phyloP scores from a whole-genome alignment of 1,284 basidiomycete species.

The Vanrija sp. region DNA sequence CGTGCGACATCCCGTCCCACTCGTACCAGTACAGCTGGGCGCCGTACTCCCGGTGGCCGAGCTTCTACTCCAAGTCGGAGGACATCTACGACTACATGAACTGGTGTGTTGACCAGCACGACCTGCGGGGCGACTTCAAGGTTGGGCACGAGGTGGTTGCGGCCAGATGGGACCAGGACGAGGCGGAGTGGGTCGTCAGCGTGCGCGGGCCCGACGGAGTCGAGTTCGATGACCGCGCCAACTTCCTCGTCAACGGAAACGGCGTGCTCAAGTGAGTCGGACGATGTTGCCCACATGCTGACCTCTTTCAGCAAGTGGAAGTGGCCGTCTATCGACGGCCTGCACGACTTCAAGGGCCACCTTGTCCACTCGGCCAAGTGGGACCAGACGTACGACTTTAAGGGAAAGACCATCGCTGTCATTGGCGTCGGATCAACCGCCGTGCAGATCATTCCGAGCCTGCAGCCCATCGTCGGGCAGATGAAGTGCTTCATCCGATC shows the following conservation, averaged over 20 bases:
- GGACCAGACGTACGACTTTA: conserved; percentile 19
- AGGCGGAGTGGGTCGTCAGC: conserved; percentile 25
- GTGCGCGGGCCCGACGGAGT: conserved; percentile 10
- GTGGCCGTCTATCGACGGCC: conserved; percentile 15
- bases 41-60: conserved; percentile 22
- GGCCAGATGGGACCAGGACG: conserved; percentile 21
- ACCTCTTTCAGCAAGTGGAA: conserved; percentile 30
- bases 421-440: conserved; percentile 19
- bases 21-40: conserved; percentile 28
- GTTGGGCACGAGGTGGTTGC: conserved; percentile 21
- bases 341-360: conserved; percentile 27
- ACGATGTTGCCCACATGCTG: background rate
- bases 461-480: conserved; percentile 17
- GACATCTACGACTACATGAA: conserved; percentile 32
- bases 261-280: conserved; percentile 17
- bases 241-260: conserved; percentile 35
- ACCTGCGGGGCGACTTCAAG: conserved; percentile 25
- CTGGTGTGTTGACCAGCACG: conserved; percentile 22
- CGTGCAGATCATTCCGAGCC: conserved; percentile 24
- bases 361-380: conserved; percentile 29
- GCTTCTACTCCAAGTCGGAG: conserved; percentile 27
- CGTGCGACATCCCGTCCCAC: conserved; percentile 35
- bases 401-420: conserved; percentile 12
- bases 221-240: conserved; percentile 19
- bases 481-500: conserved; percentile 16